Base-by-base conservation (phyloP, 2,329 filamentous ascomycete genomes). In the Hypoxylon sp. region DNA sequence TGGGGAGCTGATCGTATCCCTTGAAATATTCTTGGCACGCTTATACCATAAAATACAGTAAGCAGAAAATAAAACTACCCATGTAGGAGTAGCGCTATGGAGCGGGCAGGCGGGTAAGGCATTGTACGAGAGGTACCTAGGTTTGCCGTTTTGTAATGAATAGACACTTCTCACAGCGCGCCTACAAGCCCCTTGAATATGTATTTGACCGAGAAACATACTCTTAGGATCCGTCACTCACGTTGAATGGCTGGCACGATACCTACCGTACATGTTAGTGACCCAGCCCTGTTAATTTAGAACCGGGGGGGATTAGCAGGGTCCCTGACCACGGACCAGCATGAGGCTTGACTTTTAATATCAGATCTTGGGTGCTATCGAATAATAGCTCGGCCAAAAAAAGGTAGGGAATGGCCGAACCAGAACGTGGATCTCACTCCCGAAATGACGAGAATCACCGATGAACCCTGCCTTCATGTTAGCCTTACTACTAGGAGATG, bases 381-480 rank as follows among this genome's bases (percentile, higher is more conserved):
- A 71, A 68, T 69, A 71, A 62, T 53, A 59, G 63, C 58, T 69
- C 63, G 65, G 68, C 60, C 62, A 63, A 69, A 71, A 70, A 69
- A 67, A 32, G 55, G 63, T 63, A 60, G 68, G 68, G 63, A 71
- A 71, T 50, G 65, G 66, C 68, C 68, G 68, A 71, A 59, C 65
- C 52, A 68, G 53, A 66, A 62, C 59, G 60, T 66, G 65, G 68
- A 69, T 71, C 68, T 71, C 57, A 60, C 60, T 64, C 68, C 63
- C 66, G 68, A 71, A 71, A 71, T 71, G 68, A 69, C 57, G 68
- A 69, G 68, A 71, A 69, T 64, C 68, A 67, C 68, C 68, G 65
- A 71, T 51, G 10, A 67, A 62, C 68, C 63, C 56, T 65, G 61
- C 61, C 61, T 49, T 55, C 19, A 49, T 63, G 48, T 46, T 70